phyloP scores from a whole-genome alignment of 306 rosid genomes.

The Cyclanthera cordifolia region DNA sequence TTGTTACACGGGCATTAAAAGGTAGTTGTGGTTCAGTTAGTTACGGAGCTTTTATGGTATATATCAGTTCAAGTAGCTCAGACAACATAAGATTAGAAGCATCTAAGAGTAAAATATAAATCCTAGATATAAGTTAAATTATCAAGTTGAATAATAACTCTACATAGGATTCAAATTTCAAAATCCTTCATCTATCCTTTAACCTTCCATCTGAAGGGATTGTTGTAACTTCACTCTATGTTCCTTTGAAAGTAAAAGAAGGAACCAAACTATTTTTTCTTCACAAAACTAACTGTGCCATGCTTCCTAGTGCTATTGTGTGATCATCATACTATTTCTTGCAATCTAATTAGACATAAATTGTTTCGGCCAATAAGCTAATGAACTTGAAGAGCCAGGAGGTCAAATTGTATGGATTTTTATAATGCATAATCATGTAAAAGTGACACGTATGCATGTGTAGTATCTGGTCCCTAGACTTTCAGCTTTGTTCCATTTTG shows the following conservation, averaged over 20 bases:
- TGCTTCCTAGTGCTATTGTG: background rate
- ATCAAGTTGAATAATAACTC: background rate
- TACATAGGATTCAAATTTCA: background rate
- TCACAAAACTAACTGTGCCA: background rate
- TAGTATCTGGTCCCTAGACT: too few relatives aligned
- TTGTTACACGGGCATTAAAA: constrained; percentile 65
- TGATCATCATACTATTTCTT: background rate
- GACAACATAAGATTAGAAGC: background rate
- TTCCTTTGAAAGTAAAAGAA: background rate
- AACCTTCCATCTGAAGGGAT: background rate
- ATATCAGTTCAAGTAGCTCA: background rate
- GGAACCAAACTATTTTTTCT: background rate
- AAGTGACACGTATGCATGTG: background rate
- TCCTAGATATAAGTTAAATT: background rate
- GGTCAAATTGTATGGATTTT: background rate
- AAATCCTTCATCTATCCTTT: background rate
- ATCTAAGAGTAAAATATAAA: background rate
- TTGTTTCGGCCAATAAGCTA: background rate
- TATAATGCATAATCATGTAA: background rate
- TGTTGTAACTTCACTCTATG: background rate
- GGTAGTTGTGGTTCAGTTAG: constrained; percentile 50
- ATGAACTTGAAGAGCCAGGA: background rate
- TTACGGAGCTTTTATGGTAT: constrained; percentile 9
- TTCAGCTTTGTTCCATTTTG: too few relatives aligned
- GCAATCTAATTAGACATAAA: background rate